Percentiles rank a stretch among this genome's conserved stretches.
Evolutionary conservation across 1,284 basidiomycete genomes (phyloP).

Genomic region (Cutaneotrichosporon sp.): DNA sequence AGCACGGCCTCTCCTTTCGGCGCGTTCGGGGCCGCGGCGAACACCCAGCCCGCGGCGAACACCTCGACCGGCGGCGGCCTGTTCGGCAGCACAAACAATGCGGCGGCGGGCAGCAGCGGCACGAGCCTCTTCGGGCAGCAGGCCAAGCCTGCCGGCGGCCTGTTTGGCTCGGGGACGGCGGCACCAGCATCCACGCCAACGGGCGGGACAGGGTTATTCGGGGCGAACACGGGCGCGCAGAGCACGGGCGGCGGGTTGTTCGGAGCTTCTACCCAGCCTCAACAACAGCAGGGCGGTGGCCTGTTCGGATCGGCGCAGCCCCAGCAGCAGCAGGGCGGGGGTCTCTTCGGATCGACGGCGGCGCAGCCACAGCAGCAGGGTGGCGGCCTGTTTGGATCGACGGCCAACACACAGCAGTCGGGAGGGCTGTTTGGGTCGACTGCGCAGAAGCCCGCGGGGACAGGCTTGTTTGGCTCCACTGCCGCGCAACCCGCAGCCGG

Average conservation of each 20-base stretch:
- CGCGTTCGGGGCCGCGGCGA: constrained; percentile 10
- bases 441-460: constrained; percentile 15
- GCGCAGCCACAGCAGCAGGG: constrained; percentile 31
- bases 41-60: constrained; percentile 1
- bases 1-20: constrained; percentile 14
- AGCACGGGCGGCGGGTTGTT: constrained; percentile 24
- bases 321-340: constrained; percentile 43
- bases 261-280: constrained; percentile 31
- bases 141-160: constrained; percentile 11
- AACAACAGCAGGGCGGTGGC: constrained; percentile 60
- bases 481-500: constrained; percentile 13
- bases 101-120: constrained; percentile 5
- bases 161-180: constrained; percentile 28
- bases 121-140: constrained; percentile 16
- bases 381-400: constrained; percentile 47
- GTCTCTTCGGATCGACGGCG: constrained; percentile 44
- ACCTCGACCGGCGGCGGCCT: neutral
- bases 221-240: constrained; percentile 10
- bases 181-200: constrained; percentile 17
- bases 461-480: constrained; percentile 24
- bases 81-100: constrained; percentile 12
- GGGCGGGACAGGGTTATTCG: constrained; percentile 13
- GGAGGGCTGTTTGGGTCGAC: constrained; percentile 59
- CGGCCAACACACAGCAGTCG: constrained; percentile 23
- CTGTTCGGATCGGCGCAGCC: constrained; percentile 44